These are phyloP conservation scores for Vanderwaltozyma yarrowii DNA, from an alignment of 805 yeast species.

Conservation along the genomic window DNA sequence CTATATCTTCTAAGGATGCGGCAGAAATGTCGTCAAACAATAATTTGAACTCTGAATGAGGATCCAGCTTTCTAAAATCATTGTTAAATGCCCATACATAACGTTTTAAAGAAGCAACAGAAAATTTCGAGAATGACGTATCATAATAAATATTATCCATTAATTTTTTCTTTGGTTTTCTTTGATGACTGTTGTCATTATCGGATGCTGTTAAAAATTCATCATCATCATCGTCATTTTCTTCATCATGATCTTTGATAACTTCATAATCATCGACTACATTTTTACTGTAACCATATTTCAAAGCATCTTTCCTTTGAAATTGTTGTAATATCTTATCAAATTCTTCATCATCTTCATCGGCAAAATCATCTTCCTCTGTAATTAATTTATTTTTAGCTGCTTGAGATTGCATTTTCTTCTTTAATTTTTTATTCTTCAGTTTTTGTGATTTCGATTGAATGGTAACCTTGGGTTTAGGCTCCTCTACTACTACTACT, in stretches of 20 bases:
- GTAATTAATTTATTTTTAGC: background rate
- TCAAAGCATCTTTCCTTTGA: constrained; percentile 20
- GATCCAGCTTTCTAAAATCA: constrained; percentile 44
- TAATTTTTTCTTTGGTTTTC: constrained; percentile 5
- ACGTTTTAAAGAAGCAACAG: constrained; percentile 7
- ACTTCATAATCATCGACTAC: constrained; percentile 23
- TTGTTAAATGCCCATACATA: constrained; percentile 8
- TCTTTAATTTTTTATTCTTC: constrained; percentile 20
- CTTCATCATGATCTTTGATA: constrained; percentile 14
- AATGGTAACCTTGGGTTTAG: constrained; percentile 5
- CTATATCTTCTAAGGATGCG: constrained; percentile 65
- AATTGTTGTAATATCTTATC: constrained; percentile 44
- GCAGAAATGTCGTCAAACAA: constrained; percentile 63
- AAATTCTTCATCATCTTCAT: constrained; percentile 46
- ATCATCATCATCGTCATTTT: background rate
- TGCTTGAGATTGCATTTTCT: constrained; percentile 9
- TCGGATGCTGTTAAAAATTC: constrained; percentile 36
- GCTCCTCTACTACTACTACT: constrained; percentile 3
- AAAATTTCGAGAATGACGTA: constrained; percentile 17
- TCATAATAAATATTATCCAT: constrained; percentile 29
- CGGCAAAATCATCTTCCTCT: constrained; percentile 8
- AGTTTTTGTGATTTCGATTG: constrained; percentile 17
- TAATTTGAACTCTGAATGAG: constrained; percentile 62
- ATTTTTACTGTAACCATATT: constrained; percentile 4
- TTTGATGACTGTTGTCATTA: constrained; percentile 18